Percentiles rank a stretch among this genome's conserved stretches.
Conservation (phyloP, 73 alveolate genomes). For the Breviolum minutum region DNA sequence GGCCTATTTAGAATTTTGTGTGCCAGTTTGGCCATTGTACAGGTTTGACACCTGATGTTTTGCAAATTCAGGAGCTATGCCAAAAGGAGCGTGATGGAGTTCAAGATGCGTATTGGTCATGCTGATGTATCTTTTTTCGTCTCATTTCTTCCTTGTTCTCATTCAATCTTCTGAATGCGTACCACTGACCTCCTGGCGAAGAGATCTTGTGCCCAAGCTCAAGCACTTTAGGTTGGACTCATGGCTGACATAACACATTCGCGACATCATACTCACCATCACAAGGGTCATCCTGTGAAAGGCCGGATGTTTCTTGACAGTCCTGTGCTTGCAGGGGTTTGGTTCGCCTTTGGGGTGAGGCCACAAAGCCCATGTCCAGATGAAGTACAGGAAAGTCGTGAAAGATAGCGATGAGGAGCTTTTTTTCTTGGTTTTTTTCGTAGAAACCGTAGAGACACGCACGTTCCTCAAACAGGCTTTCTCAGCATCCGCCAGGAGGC, state of each 20-base stretch:
- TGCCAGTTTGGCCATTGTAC: constrained; percentile 22
- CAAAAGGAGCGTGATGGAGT: not conserved
- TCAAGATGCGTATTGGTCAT: not conserved
- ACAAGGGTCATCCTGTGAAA: not conserved
- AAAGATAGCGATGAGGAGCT: not conserved
- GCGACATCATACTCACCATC: not conserved
- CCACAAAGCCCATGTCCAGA: constrained; percentile 38
- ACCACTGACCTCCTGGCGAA: too few relatives aligned
- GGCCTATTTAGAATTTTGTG: not conserved
- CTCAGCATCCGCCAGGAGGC: not conserved
- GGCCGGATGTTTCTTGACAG: not conserved
- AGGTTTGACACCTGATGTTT: not conserved
- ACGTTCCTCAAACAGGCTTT: not conserved
- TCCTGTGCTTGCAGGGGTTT: not conserved
- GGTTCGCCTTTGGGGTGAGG: not conserved
- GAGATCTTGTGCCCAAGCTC: constrained; percentile 36
- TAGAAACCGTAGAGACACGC: not conserved
- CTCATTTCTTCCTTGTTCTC: too few relatives aligned
- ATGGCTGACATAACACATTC: constrained; percentile 14
- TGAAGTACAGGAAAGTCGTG: constrained; percentile 64
- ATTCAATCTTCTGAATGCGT: too few relatives aligned
- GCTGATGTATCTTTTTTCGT: not conserved
- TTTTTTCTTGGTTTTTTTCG: not conserved
- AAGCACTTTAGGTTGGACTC: not conserved
- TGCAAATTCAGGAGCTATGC: not conserved